These are phyloP conservation scores for Colletotrichum sp. DNA, from an alignment of 2,329 filamentous ascomycete species.

Conservation along the genomic window DNA sequence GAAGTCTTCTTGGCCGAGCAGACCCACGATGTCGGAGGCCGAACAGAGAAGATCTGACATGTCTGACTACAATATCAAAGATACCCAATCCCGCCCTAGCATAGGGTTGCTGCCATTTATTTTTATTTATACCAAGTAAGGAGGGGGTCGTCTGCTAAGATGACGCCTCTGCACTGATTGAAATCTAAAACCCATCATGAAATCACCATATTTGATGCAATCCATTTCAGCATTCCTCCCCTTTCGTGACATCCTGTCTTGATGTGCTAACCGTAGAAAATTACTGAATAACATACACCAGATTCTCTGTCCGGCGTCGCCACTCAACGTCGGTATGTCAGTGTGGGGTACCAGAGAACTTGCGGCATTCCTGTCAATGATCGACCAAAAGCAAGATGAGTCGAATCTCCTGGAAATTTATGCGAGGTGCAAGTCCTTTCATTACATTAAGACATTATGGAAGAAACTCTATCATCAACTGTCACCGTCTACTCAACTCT, in stretches of 20 bases:
- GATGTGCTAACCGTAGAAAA: background rate
- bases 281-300: background rate
- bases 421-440: background rate
- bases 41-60: slow-evolving; percentile 7
- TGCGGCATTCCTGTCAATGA: background rate
- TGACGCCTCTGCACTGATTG: background rate
- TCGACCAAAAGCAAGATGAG: background rate
- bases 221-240: background rate
- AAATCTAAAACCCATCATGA: slow-evolving; percentile 1
- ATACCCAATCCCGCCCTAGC: background rate
- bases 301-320: background rate
- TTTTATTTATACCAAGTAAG: background rate
- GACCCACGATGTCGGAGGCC: background rate
- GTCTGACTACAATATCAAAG: background rate
- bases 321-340: rapidly evolving
- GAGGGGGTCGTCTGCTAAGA: background rate
- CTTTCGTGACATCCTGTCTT: background rate
- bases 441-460: background rate
- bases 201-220: background rate
- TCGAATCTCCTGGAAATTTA: background rate
- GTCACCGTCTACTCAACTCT: background rate
- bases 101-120: background rate
- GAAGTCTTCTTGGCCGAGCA: slow-evolving; percentile 28
- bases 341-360: background rate
- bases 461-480: background rate